These are phyloP conservation scores for Ustilago sp. DNA, from an alignment of 1,284 basidiomycete genomes.

Conservation along the genomic window DNA sequence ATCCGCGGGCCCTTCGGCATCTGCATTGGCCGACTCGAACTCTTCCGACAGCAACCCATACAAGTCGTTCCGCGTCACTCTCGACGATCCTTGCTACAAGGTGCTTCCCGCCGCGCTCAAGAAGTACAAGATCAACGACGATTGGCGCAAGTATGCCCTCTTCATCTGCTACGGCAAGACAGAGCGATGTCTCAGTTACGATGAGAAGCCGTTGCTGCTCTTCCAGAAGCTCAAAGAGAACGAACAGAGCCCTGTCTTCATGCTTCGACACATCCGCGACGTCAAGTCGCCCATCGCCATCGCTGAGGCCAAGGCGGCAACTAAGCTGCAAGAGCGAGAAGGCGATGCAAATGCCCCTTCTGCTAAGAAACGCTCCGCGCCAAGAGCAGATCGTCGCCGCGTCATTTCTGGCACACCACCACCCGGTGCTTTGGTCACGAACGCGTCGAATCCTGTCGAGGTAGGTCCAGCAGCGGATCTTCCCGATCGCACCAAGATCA, in stretches of 20 bases:
- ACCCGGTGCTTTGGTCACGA: conserved; percentile 31
- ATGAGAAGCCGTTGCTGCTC: conserved; percentile 94
- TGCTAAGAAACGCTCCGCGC: conserved; percentile 30
- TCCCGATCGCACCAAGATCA: conserved; percentile 27
- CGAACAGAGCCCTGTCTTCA: conserved; percentile 97
- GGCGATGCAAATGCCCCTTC: conserved; percentile 2
- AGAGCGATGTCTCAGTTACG: conserved; percentile 95
- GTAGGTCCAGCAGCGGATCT: conserved; percentile 57
- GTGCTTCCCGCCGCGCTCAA: conserved; percentile 96
- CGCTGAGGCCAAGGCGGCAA: conserved; percentile 62
- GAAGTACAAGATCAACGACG: conserved; percentile 99
- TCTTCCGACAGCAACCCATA: conserved; percentile 68
- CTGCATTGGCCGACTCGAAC: conserved; percentile 15
- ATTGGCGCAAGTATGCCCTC: conserved; percentile 98
- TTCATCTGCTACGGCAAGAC: conserved; percentile 95
- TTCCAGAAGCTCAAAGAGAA: conserved; percentile 98
- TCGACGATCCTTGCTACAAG: conserved; percentile 98
- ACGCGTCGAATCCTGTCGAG: conserved; percentile 34
- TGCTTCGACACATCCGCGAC: conserved; percentile 96
- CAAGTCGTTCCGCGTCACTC: conserved; percentile 72
- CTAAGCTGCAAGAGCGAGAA: conserved; percentile 45
- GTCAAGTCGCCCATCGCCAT: conserved; percentile 85
- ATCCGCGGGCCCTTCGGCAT: conserved; percentile 13
- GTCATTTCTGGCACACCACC: conserved; percentile 36
- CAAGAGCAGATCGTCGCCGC: conserved; percentile 38